Conservation (phyloP, 805 yeast species). For the Wickerhamomyces queroliae region DNA sequence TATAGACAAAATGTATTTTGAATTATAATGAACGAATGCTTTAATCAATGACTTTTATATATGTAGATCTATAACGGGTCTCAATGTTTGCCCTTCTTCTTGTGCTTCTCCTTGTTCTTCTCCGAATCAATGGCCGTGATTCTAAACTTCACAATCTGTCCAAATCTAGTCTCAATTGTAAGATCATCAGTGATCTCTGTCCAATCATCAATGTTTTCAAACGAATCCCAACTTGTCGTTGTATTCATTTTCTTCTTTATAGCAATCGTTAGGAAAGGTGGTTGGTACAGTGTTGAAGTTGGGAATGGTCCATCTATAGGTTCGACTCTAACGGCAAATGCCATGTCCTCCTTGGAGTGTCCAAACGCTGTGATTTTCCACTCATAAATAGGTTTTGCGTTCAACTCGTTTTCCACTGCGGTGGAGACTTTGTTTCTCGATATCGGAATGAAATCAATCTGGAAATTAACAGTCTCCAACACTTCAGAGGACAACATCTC, state of each 20-base stretch:
- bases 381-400: conserved; percentile 1
- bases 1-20: background rate
- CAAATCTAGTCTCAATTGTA: conserved; percentile 7
- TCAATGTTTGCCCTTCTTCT: conserved; percentile 1
- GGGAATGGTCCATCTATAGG: conserved; percentile 7
- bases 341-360: conserved; percentile 2
- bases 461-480: conserved; percentile 11
- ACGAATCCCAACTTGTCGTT: conserved; percentile 12
- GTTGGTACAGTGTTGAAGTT: conserved; percentile 6
- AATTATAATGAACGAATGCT: too few species aligned
- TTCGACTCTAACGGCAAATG: conserved; percentile 17
- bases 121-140: too few species aligned
- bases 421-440: conserved; percentile 9
- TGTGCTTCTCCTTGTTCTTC: conserved; percentile 4
- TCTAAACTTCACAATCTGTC: conserved; percentile 8
- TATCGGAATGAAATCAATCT: conserved; percentile 16
- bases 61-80: background rate
- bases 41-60: too few species aligned
- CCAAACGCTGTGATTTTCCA: conserved; percentile 25
- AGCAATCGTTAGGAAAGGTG: conserved; percentile 15
- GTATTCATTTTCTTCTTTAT: conserved; percentile 9
- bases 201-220: conserved; percentile 14
- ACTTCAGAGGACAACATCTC: conserved; percentile 11
- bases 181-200: conserved; percentile 7
- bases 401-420: background rate